A percentile compares a stretch with the other conserved stretches of the same genome.
Conservation (phyloP, 768 basidiomycete species). For the Megacollybia marginata region DNA sequence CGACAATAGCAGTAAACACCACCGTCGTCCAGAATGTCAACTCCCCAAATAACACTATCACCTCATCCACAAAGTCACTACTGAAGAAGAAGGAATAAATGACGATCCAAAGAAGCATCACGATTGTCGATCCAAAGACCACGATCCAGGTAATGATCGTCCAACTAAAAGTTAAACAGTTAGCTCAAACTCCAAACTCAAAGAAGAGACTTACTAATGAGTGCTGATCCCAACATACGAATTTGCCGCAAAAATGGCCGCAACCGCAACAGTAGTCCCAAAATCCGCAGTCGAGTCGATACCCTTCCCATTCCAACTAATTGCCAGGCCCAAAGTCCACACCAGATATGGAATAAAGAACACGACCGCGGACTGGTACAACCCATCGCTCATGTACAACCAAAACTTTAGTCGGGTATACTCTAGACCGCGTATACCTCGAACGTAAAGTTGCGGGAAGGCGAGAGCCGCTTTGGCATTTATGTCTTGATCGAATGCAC, state of each 20-base stretch:
- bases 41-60: conserved; percentile 65
- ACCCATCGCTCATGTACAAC: conserved; percentile 89
- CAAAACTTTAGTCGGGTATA: conserved; percentile 92
- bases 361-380: conserved; percentile 86
- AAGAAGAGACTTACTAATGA: conserved; percentile 61
- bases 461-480: conserved; percentile 85
- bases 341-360: conserved; percentile 81
- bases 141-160: conserved; percentile 80
- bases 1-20: conserved; percentile 57
- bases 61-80: conserved; percentile 66
- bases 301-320: conserved; percentile 72
- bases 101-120: conserved; percentile 83
- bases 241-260: conserved; percentile 86
- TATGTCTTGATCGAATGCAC: conserved; percentile 95
- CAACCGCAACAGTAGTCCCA: conserved; percentile 84
- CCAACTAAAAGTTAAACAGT: conserved; percentile 44
- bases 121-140: conserved; percentile 69
- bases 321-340: conserved; percentile 56
- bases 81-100: conserved; percentile 79
- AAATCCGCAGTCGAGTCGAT: conserved; percentile 81
- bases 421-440: conserved; percentile 89
- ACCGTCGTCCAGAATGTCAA: conserved; percentile 83
- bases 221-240: conserved; percentile 86
- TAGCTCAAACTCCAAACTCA: conserved; percentile 11
- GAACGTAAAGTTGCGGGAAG: conserved; percentile 92